These are phyloP conservation scores for Cytospora piceicola DNA, from an alignment of 2,329 filamentous ascomycete genomes.

Conservation along the genomic window DNA sequence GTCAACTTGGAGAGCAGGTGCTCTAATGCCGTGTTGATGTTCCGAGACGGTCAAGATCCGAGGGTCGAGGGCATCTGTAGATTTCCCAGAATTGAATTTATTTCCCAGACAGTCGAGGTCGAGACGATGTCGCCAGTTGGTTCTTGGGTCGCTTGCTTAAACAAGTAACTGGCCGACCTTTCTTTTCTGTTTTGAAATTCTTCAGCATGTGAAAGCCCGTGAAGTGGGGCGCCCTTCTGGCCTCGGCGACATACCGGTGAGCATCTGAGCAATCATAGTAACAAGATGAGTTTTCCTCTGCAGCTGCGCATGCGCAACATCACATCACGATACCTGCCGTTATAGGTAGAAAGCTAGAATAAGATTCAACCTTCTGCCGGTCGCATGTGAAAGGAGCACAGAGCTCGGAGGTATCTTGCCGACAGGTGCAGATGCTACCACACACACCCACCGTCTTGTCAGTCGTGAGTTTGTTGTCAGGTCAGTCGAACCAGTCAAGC, in stretches of 20 bases:
- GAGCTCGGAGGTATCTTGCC: neutral
- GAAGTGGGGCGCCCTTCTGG: neutral
- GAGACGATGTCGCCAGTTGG: constrained; percentile 12
- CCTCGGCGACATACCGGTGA: neutral
- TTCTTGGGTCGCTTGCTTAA: neutral
- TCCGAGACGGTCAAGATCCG: neutral
- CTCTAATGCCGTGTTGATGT: neutral
- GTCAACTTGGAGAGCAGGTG: neutral
- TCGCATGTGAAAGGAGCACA: neutral
- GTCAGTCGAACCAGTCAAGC: no score
- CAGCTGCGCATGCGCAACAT: neutral
- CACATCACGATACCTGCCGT: neutral
- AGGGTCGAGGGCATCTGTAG: neutral
- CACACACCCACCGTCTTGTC: neutral
- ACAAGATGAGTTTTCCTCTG: neutral
- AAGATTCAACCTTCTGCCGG: neutral
- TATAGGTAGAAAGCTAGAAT: neutral
- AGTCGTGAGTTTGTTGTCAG: neutral
- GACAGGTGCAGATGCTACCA: neutral
- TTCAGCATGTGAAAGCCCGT: neutral
- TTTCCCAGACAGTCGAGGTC: constrained; percentile 7
- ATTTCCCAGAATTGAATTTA: neutral
- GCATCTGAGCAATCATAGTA: no score
- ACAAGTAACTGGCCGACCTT: neutral
- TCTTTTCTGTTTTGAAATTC: neutral